Evolutionary conservation across 2,329 filamentous ascomycete species (phyloP).

Genomic region (Colletotrichum musicola): DNA sequence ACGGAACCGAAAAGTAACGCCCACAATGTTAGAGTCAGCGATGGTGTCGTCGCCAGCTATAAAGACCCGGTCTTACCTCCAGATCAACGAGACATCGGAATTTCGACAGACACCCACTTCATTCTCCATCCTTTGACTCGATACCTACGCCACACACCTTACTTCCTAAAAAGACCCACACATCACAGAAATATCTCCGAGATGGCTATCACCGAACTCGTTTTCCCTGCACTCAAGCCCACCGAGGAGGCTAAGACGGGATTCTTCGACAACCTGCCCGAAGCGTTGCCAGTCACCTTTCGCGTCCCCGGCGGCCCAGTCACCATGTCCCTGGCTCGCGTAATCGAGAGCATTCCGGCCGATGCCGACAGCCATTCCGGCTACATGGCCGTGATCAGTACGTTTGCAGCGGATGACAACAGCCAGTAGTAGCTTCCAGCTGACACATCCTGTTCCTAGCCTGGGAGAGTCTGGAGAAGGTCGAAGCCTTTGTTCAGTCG

Average conservation of each 20-base stretch:
- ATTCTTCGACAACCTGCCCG: neutral
- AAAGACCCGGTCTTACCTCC: too few relatives aligned
- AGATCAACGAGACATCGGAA: too few relatives aligned
- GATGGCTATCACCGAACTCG: constrained; percentile 23
- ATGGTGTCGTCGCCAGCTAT: too few relatives aligned
- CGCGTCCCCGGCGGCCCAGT: neutral
- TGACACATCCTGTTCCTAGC: neutral
- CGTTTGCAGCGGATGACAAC: neutral
- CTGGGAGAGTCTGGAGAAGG: constrained; percentile 14
- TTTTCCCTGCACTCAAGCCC: constrained; percentile 4
- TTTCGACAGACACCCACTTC: too few relatives aligned
- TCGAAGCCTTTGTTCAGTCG: neutral
- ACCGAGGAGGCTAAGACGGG: neutral
- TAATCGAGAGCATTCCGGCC: constrained; percentile 9
- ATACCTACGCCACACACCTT: too few relatives aligned
- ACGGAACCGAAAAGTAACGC: too few relatives aligned
- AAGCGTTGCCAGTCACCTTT: neutral
- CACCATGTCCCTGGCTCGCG: neutral
- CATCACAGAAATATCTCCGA: neutral
- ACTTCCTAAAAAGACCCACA: too few relatives aligned
- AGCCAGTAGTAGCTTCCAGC: too few relatives aligned
- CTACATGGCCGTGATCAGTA: constrained; percentile 15
- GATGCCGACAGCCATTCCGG: constrained; percentile 14
- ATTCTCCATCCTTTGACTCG: too few relatives aligned
- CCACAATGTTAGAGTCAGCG: too few relatives aligned